phyloP scores from a whole-genome alignment of 306 rosid species.

The Oxytropis ochrocephala region DNA sequence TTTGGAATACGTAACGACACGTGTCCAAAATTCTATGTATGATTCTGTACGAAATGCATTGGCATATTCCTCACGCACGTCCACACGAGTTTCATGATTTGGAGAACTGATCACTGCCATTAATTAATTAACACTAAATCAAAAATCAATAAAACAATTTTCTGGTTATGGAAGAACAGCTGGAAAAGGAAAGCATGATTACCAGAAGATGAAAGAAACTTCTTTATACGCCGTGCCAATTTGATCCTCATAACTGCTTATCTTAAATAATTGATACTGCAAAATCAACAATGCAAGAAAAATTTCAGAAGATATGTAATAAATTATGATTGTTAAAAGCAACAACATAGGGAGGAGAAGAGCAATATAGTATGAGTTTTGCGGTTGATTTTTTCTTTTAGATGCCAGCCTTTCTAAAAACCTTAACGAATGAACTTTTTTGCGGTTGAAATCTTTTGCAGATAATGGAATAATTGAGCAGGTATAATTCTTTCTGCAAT shows the following conservation, averaged over 20 bases:
- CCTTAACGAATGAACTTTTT: not conserved
- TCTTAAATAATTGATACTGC: not conserved
- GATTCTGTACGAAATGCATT: constrained; percentile 82
- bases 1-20: constrained; percentile 35
- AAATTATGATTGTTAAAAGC: not conserved
- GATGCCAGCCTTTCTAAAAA: not conserved
- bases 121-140: not conserved
- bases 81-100: constrained; percentile 18
- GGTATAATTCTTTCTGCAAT: not conserved
- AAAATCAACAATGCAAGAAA: not conserved
- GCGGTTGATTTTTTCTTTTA: not conserved
- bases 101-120: not conserved
- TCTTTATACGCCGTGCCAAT: constrained; percentile 27
- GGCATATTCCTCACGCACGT: constrained; percentile 69
- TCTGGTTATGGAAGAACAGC: not conserved
- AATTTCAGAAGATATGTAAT: not conserved
- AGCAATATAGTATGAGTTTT: not conserved
- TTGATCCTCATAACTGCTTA: constrained; percentile 32
- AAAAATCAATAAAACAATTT: not conserved
- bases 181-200: not conserved
- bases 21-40: constrained; percentile 73
- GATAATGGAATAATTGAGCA: not conserved
- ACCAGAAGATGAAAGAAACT: constrained; percentile 37
- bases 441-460: not conserved
- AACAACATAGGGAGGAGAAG: no score